Conservation (phyloP, 23 red algal species). For the Gracilaria domingensis region DNA sequence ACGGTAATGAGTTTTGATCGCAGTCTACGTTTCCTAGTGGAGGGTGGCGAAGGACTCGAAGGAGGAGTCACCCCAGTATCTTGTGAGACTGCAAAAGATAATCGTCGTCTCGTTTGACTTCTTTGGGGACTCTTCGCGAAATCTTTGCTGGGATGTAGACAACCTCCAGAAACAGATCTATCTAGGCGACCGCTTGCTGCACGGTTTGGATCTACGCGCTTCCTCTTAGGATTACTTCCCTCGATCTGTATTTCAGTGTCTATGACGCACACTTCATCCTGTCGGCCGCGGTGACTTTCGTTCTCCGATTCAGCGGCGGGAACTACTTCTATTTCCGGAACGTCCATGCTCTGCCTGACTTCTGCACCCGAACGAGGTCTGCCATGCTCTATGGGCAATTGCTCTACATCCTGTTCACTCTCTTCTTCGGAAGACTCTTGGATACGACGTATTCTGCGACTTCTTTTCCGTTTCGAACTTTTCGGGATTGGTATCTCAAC, state of each 20-base stretch:
- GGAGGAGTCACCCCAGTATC: slow-evolving; percentile 23
- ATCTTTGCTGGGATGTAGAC: not conserved
- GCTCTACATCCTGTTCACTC: not conserved
- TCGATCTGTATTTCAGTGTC: not conserved
- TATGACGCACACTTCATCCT: not conserved
- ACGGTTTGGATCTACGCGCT: not conserved
- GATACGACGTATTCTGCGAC: not conserved
- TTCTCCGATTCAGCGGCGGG: not conserved
- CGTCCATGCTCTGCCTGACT: not conserved
- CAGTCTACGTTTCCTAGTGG: slow-evolving; percentile 13
- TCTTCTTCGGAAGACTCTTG: slow-evolving; percentile 15
- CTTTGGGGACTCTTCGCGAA: not conserved
- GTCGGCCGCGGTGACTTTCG: not conserved
- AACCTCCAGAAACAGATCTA: not conserved
- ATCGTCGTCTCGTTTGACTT: not conserved
- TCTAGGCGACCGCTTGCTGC: not conserved
- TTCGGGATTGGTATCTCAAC: not conserved
- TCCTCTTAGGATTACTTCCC: not conserved
- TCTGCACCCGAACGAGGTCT: not conserved
- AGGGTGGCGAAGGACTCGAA: slow-evolving; percentile 26
- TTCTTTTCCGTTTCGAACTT: not conserved
- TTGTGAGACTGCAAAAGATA: not conserved
- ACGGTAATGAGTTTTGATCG: not conserved
- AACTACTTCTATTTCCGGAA: not conserved
- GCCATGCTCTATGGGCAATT: not conserved